Base-by-base conservation (phyloP, 306 rosid genomes). In the Castanea crenata region DNA sequence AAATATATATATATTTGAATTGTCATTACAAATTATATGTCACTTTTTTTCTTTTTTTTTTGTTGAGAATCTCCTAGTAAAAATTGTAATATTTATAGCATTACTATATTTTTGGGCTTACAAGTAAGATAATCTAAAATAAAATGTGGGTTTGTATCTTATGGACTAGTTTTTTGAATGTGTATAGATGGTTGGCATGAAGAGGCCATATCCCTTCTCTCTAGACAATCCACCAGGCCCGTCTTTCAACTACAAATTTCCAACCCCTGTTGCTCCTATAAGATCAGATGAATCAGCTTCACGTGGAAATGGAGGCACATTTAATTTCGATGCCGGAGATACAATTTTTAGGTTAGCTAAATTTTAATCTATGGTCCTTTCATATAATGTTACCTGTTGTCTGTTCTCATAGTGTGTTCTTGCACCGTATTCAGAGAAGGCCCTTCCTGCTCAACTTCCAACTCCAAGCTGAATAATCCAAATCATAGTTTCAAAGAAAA, bases 141-240 rank as follows among this genome's bases (percentile, higher is more conserved):
- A 25, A 25, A 25, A 29, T 0, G 18, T 69, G 57, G 64, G 71
- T 70, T 12, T 59, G 25, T 41, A 69, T 14, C 69, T 27, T n/a
- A 31, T 75, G 19, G 20, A 16, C 56, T 44, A 46, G 13, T 56
- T 62, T 34, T 58, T 81, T 75, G n/a, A 25, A 44, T 44, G 71
- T 86, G 59, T 78, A 77, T 84, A 90, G 97, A 71, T 85, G 83
- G 49, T 77, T 84, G 89, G 92, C 89, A 75, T 84, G 84, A 92
- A 94, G 85, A 90, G 97, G 84, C 71, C 90, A 71, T 78, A 87
- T 64, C 90, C 97, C 76, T 88, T 88, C 81, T 85, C 84, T 82
- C 75, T 83, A 73, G 90, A 90, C 27, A 65, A 75, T 84, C 79
- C 90, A 21, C 57, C 85, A 11, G 55, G 59, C 31, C 81, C 92